Percentiles rank a stretch among this genome's conserved stretches.
Evolutionary conservation across 345 rosid genomes (phyloP).

Genomic region (Citrus mangshanensis): DNA sequence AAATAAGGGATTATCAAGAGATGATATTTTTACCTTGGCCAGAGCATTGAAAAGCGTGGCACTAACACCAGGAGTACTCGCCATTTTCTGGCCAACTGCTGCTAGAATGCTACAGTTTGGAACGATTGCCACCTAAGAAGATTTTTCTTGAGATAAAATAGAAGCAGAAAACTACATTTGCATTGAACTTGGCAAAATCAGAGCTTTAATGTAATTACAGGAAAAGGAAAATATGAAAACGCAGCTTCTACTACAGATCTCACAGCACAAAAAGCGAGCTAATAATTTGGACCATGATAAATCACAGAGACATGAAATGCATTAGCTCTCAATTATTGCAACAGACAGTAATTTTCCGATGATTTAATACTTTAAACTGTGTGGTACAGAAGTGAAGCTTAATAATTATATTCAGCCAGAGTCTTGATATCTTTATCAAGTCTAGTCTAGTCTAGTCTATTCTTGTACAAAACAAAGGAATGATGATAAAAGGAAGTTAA

Average conservation of each 20-base stretch:
- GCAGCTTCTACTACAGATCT: not conserved
- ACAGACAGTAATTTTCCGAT: not conserved
- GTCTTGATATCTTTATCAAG: not conserved
- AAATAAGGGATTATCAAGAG: not conserved
- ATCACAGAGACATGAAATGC: not conserved
- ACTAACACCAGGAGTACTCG: conserved; percentile 98
- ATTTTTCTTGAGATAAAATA: conserved; percentile 18
- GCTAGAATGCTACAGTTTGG: conserved; percentile 96
- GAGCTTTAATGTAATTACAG: not conserved
- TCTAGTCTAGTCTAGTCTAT: not conserved
- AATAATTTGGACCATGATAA: not conserved
- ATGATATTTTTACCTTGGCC: conserved; percentile 65
- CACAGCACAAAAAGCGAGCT: not conserved
- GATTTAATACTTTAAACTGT: not conserved
- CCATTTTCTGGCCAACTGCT: conserved; percentile 98
- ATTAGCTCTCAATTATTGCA: not conserved
- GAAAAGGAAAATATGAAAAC: not conserved
- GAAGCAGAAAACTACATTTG: conserved; percentile 2
- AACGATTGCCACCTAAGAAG: conserved; percentile 71
- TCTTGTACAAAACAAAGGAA: not conserved
- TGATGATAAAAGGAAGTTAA: not conserved
- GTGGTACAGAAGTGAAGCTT: not conserved
- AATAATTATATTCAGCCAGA: not conserved
- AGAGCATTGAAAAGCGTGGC: conserved; percentile 95
- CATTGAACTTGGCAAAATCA: not conserved